These are phyloP conservation scores for Talaromyces sp. DNA, from an alignment of 2,329 filamentous ascomycete genomes.

Conservation along the genomic window DNA sequence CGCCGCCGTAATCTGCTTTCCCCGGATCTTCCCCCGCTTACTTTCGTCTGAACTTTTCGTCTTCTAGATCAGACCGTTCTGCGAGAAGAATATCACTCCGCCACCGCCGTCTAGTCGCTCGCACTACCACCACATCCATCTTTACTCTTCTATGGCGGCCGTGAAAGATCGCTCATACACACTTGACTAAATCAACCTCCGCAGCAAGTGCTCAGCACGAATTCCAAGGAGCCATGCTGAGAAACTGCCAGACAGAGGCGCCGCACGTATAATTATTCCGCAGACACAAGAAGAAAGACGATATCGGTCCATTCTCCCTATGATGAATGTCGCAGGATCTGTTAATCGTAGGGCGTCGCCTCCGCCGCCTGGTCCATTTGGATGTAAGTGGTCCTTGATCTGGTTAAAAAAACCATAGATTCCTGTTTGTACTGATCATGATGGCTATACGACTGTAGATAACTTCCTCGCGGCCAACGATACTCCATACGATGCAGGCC, in stretches of 20 bases:
- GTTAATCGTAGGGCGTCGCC: slow-evolving; percentile 40
- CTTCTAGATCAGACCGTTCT: background rate
- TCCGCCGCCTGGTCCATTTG: slow-evolving; percentile 58
- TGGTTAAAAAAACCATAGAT: background rate
- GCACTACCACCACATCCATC: too few species aligned
- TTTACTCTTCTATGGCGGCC: background rate
- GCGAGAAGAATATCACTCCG: background rate
- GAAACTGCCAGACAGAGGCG: background rate
- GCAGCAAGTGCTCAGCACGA: background rate
- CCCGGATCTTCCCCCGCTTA: slow-evolving; percentile 11
- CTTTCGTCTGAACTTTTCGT: background rate
- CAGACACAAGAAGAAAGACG: background rate
- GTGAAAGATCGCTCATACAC: background rate
- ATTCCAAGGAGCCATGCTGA: slow-evolving; percentile 1
- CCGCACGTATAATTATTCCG: background rate
- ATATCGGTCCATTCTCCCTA: slow-evolving; percentile 11
- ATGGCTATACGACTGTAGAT: slow-evolving; percentile 21
- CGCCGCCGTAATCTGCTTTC: slow-evolving; percentile 1
- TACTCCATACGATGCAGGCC: slow-evolving; percentile 45
- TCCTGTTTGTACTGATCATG: background rate
- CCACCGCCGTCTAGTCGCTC: too few species aligned
- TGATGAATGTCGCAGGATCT: slow-evolving; percentile 31
- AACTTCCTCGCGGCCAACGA: slow-evolving; percentile 32
- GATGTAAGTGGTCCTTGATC: slow-evolving; percentile 51
- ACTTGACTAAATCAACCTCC: slow-evolving; percentile 7